These are phyloP conservation scores for Neoarthrinium moseri DNA, from an alignment of 2,329 filamentous ascomycete species.

Conservation along the genomic window DNA sequence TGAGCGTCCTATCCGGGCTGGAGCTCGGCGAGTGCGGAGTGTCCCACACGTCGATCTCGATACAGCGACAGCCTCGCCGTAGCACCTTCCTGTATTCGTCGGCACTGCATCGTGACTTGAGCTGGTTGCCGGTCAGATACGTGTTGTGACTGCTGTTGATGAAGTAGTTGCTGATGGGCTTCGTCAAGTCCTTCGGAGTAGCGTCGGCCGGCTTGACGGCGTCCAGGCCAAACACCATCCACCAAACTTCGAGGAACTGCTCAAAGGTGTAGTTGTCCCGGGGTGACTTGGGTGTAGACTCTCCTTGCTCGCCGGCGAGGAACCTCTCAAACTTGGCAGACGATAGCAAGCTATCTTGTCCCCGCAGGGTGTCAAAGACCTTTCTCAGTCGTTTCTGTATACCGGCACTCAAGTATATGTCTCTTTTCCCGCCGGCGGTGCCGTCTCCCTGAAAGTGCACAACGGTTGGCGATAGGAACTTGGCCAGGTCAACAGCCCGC, in stretches of 20 bases:
- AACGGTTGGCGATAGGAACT: conserved; percentile 27
- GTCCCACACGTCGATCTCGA: conserved; percentile 96
- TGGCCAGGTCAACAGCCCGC: conserved; percentile 27
- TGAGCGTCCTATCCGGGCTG: conserved; percentile 28
- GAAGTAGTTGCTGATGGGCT: conserved; percentile 84
- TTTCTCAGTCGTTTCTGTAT: conserved; percentile 47
- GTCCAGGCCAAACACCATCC: conserved; percentile 39
- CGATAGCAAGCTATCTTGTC: conserved; percentile 29
- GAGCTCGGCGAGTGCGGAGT: conserved; percentile 50
- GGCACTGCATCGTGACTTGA: conserved; percentile 73
- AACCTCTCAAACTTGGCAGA: conserved; percentile 45
- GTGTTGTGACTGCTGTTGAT: conserved; percentile 96
- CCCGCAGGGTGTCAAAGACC: conserved; percentile 46
- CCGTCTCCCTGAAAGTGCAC: conserved; percentile 24
- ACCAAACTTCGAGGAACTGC: conserved; percentile 52
- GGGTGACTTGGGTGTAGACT: conserved; percentile 31
- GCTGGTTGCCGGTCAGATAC: conserved; percentile 83
- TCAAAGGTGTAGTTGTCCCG: conserved; percentile 43
- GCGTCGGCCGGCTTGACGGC: conserved; percentile 41
- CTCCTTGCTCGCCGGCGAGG: conserved; percentile 48
- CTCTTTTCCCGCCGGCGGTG: conserved; percentile 15
- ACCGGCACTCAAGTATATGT: conserved; percentile 44
- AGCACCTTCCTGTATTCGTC: conserved; percentile 75
- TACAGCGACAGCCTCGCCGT: conserved; percentile 76
- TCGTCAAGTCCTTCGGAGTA: conserved; percentile 55